phyloP scores from a whole-genome alignment of 257 asterid genomes.

The Voacanga thouarsii region DNA sequence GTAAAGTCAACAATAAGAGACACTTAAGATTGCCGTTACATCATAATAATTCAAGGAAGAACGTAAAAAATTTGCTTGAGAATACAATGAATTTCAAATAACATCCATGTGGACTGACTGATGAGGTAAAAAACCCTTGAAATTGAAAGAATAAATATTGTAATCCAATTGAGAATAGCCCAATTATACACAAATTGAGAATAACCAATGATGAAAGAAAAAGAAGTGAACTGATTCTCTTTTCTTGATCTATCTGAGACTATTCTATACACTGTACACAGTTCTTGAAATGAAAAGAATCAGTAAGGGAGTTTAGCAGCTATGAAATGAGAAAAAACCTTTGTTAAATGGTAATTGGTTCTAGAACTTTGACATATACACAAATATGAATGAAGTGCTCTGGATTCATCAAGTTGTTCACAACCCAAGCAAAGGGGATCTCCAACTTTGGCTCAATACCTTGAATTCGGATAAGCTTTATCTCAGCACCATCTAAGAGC shows the following conservation, averaged over 20 bases:
- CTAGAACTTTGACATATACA: slow-evolving; percentile 55
- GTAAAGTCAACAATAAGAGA: too few relatives aligned
- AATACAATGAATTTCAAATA: too few relatives aligned
- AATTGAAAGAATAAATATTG: too few relatives aligned
- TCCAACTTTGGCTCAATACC: slow-evolving; percentile 86
- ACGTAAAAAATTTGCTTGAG: too few relatives aligned
- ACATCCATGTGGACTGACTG: too few relatives aligned
- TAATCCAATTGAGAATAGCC: neutral
- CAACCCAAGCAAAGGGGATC: slow-evolving; percentile 93
- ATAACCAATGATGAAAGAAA: neutral
- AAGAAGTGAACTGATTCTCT: neutral
- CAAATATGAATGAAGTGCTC: slow-evolving; percentile 93
- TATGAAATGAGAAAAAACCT: neutral
- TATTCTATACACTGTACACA: slow-evolving; percentile 21
- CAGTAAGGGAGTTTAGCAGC: neutral
- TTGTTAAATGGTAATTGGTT: slow-evolving; percentile 33
- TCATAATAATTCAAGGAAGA: too few relatives aligned
- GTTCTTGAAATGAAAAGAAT: slow-evolving; percentile 8
- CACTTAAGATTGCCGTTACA: too few relatives aligned
- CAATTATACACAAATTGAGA: neutral
- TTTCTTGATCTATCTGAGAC: slow-evolving; percentile 3
- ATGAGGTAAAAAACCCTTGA: too few relatives aligned
- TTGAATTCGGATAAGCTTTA: slow-evolving; percentile 78
- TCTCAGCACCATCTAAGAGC: slow-evolving; percentile 43
- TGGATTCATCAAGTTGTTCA: slow-evolving; percentile 86